Conservation (phyloP, 495 filamentous ascomycete genomes). For the Podospora conica region DNA sequence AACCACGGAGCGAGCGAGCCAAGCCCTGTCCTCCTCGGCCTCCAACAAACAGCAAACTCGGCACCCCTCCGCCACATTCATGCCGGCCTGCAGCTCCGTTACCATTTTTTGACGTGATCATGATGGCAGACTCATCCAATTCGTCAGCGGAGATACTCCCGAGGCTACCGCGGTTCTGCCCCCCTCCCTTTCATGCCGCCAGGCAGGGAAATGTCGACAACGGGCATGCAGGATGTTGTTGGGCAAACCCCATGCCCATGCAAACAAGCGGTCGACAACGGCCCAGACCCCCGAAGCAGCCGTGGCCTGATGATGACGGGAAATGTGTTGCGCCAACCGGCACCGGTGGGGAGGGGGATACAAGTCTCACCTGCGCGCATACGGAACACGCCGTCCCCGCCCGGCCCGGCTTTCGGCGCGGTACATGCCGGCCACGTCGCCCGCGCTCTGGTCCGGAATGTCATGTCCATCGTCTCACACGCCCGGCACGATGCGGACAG, state of each 20-base stretch:
- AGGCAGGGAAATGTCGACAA: neutral
- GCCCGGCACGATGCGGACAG: neutral
- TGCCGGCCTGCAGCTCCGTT: neutral
- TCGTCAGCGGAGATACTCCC: neutral
- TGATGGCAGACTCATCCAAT: too few species aligned
- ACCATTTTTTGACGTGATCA: neutral
- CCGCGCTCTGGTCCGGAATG: neutral
- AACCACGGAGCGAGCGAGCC: neutral
- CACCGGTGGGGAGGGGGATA: neutral
- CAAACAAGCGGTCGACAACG: neutral
- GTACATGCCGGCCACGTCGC: neutral
- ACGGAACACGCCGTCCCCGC: neutral
- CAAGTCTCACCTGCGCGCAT: neutral
- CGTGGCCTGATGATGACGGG: neutral
- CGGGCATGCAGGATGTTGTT: neutral
- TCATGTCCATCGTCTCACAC: neutral
- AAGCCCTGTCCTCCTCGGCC: neutral
- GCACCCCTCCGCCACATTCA: neutral
- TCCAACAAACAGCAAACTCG: neutral
- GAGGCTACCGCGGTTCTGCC: neutral
- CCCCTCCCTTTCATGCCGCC: neutral
- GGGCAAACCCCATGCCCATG: neutral
- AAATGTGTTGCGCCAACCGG: neutral
- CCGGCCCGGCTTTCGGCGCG: neutral
- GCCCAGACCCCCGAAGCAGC: neutral